These are phyloP conservation scores for Chlorella sp. DNA, from an alignment of 139 green algal genomes.

Conservation along the genomic window DNA sequence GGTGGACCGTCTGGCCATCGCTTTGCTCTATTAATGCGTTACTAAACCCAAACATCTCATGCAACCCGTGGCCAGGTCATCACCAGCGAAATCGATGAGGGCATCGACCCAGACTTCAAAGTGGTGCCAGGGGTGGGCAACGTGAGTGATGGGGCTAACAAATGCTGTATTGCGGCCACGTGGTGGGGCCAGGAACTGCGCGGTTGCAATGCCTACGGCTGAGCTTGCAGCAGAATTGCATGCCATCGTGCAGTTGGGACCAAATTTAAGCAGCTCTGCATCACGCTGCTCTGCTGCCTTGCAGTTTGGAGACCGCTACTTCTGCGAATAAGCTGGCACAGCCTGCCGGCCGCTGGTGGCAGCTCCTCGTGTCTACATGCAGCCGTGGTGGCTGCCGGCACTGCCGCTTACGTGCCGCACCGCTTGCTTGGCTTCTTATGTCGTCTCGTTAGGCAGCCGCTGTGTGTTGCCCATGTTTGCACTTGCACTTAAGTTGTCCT, in stretches of 20 bases:
- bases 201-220: neutral
- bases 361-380: too few relatives aligned
- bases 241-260: too few relatives aligned
- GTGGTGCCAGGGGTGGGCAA: conserved; percentile 89
- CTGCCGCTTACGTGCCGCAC: too few relatives aligned
- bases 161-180: neutral
- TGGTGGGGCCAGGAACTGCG: neutral
- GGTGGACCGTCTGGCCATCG: too few relatives aligned
- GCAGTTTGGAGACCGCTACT: conserved; percentile 80
- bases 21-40: neutral
- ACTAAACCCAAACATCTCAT: too few relatives aligned
- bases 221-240: neutral
- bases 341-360: too few relatives aligned
- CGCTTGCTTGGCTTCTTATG: too few relatives aligned
- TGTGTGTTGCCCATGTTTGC: too few relatives aligned
- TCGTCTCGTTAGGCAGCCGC: too few relatives aligned
- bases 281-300: neutral
- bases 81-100: conserved; percentile 94
- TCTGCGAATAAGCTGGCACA: conserved; percentile 32
- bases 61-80: conserved; percentile 64
- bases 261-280: too few relatives aligned
- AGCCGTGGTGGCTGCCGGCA: too few relatives aligned
- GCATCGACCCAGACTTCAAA: conserved; percentile 76
- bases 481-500: too few relatives aligned
- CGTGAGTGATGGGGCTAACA: neutral